Base-by-base conservation (phyloP, 1,139 yeast genomes). In the Barnettozyma hawaiiensis region DNA sequence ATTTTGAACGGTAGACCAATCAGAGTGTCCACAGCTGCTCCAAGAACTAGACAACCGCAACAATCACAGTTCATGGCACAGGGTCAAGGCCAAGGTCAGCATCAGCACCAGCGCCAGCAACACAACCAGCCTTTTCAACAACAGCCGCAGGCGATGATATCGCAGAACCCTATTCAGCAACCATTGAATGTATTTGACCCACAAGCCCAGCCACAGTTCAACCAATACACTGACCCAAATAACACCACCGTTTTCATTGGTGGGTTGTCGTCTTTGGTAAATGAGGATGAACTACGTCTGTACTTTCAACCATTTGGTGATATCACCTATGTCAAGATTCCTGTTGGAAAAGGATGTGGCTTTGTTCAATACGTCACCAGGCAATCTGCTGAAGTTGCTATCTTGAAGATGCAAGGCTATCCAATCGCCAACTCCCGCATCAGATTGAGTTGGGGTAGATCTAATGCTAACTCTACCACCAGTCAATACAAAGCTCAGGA, bases 161-260 rank as follows among this genome's bases (percentile, higher is more conserved):
- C 29, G 10, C 15, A 26, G 32, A 37, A 33, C 21, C 41, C 38
- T 40, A 42, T 31, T 43, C 55, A 50, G 40, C 54, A 49, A 38
- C 23, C 35, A 50, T 28, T 33, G 46, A 20, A 41, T 14, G 27
- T 48, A 6, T 38, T 55, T 31, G 58, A 55, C 8, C 19, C 55
- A 7, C 61, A 57, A 40, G 58, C 63, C 15, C 71, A 66, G 53
- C 71, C 72, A 12, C 63, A 68, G 18, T 54, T 74, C 52, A 72
- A 66, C 51, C 78, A 76, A 51, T 82, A 68, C 58, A 71, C 82
- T 33, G 95, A 87, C 57, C 89, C 90, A 16, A 80, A 75, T 58
- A 89, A 87, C 61, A 86, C 96, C 11, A 89, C 97, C 0, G 96
- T 89, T n/a, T 89, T 89, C 61, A 92, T 89, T 19, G 97, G 97